phyloP scores from a whole-genome alignment of 352 stramenopile genomes.

The Pythium sukuiense region DNA sequence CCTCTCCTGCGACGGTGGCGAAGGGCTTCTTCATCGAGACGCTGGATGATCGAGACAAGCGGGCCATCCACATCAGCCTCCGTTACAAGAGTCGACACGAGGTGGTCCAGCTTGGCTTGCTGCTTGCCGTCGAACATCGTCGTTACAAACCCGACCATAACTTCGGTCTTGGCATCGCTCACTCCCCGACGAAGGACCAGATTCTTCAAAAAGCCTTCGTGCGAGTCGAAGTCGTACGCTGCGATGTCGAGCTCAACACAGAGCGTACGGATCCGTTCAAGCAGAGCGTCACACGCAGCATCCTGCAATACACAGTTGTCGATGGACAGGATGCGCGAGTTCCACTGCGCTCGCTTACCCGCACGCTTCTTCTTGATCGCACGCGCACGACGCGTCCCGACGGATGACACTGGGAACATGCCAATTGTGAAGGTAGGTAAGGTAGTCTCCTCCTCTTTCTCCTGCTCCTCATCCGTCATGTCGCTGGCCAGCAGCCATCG shows the following conservation, averaged over 20 bases:
- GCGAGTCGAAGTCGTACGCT: constrained; percentile 62
- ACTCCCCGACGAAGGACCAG: constrained; percentile 59
- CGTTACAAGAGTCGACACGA: constrained; percentile 35
- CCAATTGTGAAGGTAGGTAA: constrained; percentile 59
- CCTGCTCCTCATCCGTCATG: constrained; percentile 22
- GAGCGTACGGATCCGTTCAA: constrained; percentile 35
- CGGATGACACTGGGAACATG: constrained; percentile 60
- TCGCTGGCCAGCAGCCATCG: constrained; percentile 62
- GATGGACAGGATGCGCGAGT: constrained; percentile 64
- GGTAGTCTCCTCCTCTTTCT: neutral
- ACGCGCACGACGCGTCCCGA: constrained; percentile 39
- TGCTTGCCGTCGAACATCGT: constrained; percentile 42
- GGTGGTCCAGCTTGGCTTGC: constrained; percentile 29
- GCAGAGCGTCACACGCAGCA: constrained; percentile 39
- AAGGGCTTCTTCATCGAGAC: constrained; percentile 55
- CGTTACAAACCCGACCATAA: constrained; percentile 73
- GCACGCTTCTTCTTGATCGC: constrained; percentile 33
- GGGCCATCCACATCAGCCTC: constrained; percentile 22
- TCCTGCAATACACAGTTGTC: constrained; percentile 59
- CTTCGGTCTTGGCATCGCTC: constrained; percentile 30
- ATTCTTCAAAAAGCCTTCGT: constrained; percentile 67
- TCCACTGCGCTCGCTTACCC: constrained; percentile 44
- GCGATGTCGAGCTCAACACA: constrained; percentile 33
- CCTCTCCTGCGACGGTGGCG: constrained; percentile 35
- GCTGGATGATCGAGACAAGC: constrained; percentile 67